Evolutionary conservation across 129 eudicot genomes (phyloP).

Genomic region (Oenanthe sinensis): DNA sequence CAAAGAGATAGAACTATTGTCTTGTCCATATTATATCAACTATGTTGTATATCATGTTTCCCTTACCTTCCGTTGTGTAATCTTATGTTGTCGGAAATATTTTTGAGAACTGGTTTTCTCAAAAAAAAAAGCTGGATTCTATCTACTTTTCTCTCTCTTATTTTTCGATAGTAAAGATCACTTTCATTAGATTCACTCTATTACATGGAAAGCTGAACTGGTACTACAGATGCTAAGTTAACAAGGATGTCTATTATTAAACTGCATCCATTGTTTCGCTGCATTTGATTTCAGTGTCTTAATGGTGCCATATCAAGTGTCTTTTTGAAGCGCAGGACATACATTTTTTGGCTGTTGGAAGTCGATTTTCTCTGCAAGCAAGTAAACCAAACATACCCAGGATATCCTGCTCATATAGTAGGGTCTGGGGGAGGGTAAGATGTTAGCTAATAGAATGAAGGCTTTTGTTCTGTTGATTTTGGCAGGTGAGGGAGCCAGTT

Average conservation of each 20-base stretch:
- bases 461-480: conserved; percentile 14
- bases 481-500: conserved; percentile 74
- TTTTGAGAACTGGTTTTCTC: not conserved
- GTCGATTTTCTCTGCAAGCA: not conserved
- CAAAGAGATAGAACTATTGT: not conserved
- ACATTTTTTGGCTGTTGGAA: not conserved
- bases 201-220: not conserved
- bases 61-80: not conserved
- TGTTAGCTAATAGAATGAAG: not conserved
- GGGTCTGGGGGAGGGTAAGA: not conserved
- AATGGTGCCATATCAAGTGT: not conserved
- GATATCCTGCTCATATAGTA: not conserved
- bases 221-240: not conserved
- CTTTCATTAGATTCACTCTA: not conserved
- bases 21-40: not conserved
- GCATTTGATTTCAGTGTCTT: not conserved
- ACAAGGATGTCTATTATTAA: not conserved
- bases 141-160: not conserved
- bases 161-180: not conserved
- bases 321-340: not conserved
- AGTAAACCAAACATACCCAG: not conserved
- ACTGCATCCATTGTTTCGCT: not conserved
- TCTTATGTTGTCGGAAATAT: not conserved
- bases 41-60: not conserved
- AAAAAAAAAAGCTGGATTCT: not conserved